Percentiles rank a stretch among this genome's conserved stretches.
phyloP scores from a whole-genome alignment of 495 filamentous ascomycete species.

The Aspergillus leporis region DNA sequence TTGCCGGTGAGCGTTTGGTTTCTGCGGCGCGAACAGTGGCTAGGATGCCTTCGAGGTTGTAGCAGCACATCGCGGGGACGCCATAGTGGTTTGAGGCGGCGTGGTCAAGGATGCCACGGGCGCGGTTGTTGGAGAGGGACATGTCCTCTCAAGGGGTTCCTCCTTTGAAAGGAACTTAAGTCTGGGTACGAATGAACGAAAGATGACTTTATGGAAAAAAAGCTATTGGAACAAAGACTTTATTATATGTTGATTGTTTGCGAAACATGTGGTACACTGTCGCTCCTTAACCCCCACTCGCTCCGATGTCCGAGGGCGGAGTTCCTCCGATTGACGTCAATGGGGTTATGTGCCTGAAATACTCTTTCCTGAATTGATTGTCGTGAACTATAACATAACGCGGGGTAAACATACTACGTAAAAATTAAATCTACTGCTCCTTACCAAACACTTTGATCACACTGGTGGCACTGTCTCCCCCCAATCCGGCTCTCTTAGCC shows the following conservation, averaged over 20 bases:
- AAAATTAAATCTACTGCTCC: slow-evolving; percentile 4
- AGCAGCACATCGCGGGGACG: slow-evolving; percentile 77
- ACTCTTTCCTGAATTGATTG: background rate
- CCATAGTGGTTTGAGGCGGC: slow-evolving; percentile 67
- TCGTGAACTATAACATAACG: background rate
- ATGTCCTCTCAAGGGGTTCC: slow-evolving; percentile 26
- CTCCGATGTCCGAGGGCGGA: slow-evolving; percentile 15
- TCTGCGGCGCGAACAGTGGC: slow-evolving; percentile 78
- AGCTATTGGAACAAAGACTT: background rate
- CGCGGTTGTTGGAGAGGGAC: slow-evolving; percentile 62
- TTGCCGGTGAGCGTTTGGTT: slow-evolving; percentile 68
- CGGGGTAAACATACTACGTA: background rate
- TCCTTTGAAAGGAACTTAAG: slow-evolving; percentile 15
- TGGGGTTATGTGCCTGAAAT: background rate
- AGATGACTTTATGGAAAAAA: too few species aligned
- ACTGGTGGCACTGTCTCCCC: slow-evolving; percentile 32
- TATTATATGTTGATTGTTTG: background rate
- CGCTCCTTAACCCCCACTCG: background rate
- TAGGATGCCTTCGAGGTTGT: slow-evolving; percentile 83
- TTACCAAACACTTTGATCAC: slow-evolving; percentile 39
- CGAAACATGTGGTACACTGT: background rate
- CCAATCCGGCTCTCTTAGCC: slow-evolving; percentile 35
- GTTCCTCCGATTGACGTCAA: slow-evolving; percentile 22
- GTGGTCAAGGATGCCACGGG: slow-evolving; percentile 66
- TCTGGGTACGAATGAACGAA: too few species aligned